phyloP scores from a whole-genome alignment of 768 basidiomycete species.

The Tulasnella sp. region DNA sequence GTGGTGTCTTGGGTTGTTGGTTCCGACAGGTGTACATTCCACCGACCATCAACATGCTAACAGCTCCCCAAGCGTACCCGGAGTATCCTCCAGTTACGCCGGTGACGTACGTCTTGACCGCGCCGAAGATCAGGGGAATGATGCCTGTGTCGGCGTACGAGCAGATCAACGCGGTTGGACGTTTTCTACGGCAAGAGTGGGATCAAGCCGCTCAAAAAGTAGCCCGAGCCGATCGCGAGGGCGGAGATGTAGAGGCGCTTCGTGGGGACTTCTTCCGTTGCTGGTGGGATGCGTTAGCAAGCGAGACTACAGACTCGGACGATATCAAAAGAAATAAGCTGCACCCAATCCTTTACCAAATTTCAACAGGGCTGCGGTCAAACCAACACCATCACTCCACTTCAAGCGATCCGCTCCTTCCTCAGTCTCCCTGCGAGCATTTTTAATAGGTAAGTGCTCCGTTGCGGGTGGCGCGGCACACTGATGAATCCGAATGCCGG shows the following conservation, averaged over 20 bases:
- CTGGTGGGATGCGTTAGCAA: slow-evolving; percentile 8
- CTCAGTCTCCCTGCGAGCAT: too few relatives aligned
- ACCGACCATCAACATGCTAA: too few relatives aligned
- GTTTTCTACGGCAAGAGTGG: slow-evolving; percentile 75
- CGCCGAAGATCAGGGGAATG: slow-evolving; percentile 83
- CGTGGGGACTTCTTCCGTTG: slow-evolving; percentile 77
- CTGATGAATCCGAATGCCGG: too few relatives aligned
- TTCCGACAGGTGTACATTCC: too few relatives aligned
- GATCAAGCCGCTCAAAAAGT: slow-evolving; percentile 87
- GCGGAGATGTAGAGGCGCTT: slow-evolving; percentile 82
- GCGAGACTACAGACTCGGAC: not conserved
- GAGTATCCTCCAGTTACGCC: slow-evolving; percentile 59
- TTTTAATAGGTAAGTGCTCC: too few relatives aligned
- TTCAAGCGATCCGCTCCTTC: too few relatives aligned
- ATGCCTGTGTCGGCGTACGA: slow-evolving; percentile 63
- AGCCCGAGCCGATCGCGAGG: slow-evolving; percentile 90
- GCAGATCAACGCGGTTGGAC: slow-evolving; percentile 45
- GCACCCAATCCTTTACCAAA: slow-evolving; percentile 85
- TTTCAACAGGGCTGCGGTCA: slow-evolving; percentile 89
- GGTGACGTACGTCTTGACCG: slow-evolving; percentile 79
- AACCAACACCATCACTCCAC: slow-evolving; percentile 72
- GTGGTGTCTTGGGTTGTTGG: too few relatives aligned
- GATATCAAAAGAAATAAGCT: slow-evolving; percentile 27
- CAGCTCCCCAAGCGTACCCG: slow-evolving; percentile 80
- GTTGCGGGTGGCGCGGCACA: too few relatives aligned